Evolutionary conservation across 2,329 filamentous ascomycete genomes (phyloP), one percentile per base, ranked within the genome.

Genomic region (Epichloe typhina): DNA sequence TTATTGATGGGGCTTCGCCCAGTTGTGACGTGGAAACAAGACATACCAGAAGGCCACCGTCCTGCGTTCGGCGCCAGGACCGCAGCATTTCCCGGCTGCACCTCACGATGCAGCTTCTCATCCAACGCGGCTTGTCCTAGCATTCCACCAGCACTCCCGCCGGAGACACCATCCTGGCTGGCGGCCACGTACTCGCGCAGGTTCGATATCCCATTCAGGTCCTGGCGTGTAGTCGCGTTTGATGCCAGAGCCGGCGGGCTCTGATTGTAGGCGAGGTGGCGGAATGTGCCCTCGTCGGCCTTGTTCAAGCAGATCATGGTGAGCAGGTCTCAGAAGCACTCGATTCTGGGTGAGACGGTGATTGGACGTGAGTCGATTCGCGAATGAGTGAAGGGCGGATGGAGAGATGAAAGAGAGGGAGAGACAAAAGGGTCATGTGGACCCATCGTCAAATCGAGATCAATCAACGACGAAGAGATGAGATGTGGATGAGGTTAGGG

Each of bases 291-390:
- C 52, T 77, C 73, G 56, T 78, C 75, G 46, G 72, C 76, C 54
- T 75, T 71, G 33, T 74, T 76, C 12, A 76, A 74, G 53, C 75
- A 75, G 56, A 77, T 79, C 75, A 79, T 77, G 45, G 23, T 31
- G 26, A 31, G 26, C 26, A 31, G 8, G 26, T 31, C 8, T 31
- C 26, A 31, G 26, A 31, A 31, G 26, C 26, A 31, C 26, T 31
- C 26, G 3, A 31, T 31, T 8, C 26, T 2, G 26, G 26, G 26
- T 4, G 26, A 31, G 26, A 1, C 26, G 26, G 3, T 9, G 7
- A 31, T 9, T 31, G 26, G 26, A 31, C 26, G 26, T 31, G 26
- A 31, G 8, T 31, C 26, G 26, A 31, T 31, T 31, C 26, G 26
- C 26, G 26, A 31, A 9, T 31, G 26, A 31, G 8, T 9, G 8